Conservation (phyloP, 495 filamentous ascomycete genomes). For the Talaromyces trachyspermus region DNA sequence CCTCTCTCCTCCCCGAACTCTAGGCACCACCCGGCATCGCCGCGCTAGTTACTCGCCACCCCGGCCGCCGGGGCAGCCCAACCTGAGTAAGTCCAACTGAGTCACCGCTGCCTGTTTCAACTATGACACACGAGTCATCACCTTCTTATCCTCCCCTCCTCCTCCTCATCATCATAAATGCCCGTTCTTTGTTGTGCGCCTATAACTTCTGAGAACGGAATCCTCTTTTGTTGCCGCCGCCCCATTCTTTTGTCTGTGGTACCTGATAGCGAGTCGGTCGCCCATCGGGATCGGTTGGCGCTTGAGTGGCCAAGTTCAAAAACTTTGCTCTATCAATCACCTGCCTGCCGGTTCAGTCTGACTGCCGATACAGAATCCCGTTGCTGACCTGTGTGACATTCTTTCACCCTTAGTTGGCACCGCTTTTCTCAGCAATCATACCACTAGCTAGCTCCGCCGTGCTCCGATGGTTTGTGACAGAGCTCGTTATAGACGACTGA, state of each 20-base stretch:
- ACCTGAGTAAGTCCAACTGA: slow-evolving; percentile 4
- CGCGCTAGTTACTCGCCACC: slow-evolving; percentile 2
- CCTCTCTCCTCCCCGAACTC: neutral
- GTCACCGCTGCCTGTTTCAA: slow-evolving; percentile 8
- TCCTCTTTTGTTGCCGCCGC: slow-evolving; percentile 4
- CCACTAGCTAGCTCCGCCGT: slow-evolving; percentile 5
- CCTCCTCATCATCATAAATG: no score
- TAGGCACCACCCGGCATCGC: slow-evolving; percentile 4
- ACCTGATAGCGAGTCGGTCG: neutral
- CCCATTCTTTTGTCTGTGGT: neutral
- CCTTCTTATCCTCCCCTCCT: neutral
- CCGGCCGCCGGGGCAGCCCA: neutral
- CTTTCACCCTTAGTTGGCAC: slow-evolving; percentile 1
- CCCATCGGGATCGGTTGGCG: neutral
- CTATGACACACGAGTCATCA: slow-evolving; percentile 5
- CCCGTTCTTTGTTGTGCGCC: no score
- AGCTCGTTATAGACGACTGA: neutral
- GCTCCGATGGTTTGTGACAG: neutral
- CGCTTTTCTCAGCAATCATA: neutral
- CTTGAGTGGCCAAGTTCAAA: slow-evolving; percentile 2
- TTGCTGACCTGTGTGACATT: neutral
- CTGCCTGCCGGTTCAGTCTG: neutral
- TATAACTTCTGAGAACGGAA: no score
- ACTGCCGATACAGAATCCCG: neutral
- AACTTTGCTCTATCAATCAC: neutral